A percentile compares a stretch with the other conserved stretches of the same genome.
phyloP scores from a whole-genome alignment of 768 basidiomycete species.

The Lentinula guzmanii region DNA sequence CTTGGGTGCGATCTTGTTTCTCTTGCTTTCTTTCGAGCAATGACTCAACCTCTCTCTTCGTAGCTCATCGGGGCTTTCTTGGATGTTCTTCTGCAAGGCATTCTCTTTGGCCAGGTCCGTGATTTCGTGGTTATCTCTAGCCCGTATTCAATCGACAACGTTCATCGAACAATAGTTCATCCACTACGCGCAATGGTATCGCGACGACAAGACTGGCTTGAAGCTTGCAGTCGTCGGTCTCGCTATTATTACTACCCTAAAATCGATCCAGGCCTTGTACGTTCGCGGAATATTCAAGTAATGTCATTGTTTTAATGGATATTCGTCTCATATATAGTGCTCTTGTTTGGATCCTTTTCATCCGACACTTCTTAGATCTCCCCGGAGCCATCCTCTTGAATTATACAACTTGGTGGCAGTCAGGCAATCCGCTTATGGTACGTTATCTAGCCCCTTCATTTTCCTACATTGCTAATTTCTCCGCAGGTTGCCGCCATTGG shows the following conservation, averaged over 20 bases:
- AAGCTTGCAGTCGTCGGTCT: constrained; percentile 19
- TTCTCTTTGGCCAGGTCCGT: constrained; percentile 23
- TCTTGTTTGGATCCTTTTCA: constrained; percentile 23
- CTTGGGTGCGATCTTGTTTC: constrained; percentile 20
- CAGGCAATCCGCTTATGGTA: constrained; percentile 24
- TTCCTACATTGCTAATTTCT: background rate
- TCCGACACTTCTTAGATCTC: constrained; percentile 21
- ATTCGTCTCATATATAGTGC: constrained; percentile 14
- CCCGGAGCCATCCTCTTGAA: constrained; percentile 21
- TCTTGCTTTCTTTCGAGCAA: background rate
- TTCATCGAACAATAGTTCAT: constrained; percentile 15
- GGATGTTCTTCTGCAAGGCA: constrained; percentile 23
- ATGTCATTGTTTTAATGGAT: background rate
- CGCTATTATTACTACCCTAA: constrained; percentile 20
- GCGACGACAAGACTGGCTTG: constrained; percentile 15
- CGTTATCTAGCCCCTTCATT: background rate
- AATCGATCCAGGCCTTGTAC: constrained; percentile 26
- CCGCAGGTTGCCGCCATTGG: constrained; percentile 24
- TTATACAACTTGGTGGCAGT: constrained; percentile 27
- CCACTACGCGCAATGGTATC: constrained; percentile 19
- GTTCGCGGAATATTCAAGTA: background rate
- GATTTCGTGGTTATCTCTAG: background rate
- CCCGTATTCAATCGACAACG: background rate
- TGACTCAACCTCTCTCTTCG: background rate
- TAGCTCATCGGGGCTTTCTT: constrained; percentile 24